These are phyloP conservation scores for Austroboletus festivus DNA, from an alignment of 768 basidiomycete genomes.

Conservation along the genomic window DNA sequence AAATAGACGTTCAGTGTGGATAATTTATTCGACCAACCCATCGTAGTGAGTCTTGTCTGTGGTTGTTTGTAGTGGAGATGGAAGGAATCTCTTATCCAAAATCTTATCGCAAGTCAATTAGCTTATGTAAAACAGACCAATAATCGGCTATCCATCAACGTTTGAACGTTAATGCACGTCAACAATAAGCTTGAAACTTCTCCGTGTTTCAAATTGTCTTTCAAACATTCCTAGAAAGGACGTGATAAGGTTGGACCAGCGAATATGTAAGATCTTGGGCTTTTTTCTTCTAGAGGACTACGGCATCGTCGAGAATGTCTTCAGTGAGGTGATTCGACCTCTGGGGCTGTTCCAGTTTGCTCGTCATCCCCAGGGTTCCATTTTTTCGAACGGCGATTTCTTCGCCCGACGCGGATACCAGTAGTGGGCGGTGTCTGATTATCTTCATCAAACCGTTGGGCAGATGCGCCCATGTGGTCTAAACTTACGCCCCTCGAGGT, in stretches of 20 bases:
- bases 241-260: not conserved
- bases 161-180: slow-evolving; percentile 7
- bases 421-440: slow-evolving; percentile 1
- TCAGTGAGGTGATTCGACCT: too few relatives aligned
- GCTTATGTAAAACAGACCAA: slow-evolving; percentile 17
- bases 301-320: slow-evolving; percentile 26
- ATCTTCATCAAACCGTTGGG: slow-evolving; percentile 2
- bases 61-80: slow-evolving; percentile 3
- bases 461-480: not conserved
- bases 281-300: slow-evolving; percentile 1
- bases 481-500: not conserved
- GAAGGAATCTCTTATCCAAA: not conserved
- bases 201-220: slow-evolving; percentile 27
- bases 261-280: too few relatives aligned
- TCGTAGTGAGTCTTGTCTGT: slow-evolving; percentile 4
- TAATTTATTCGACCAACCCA: slow-evolving; percentile 24
- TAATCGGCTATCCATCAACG: slow-evolving; percentile 6
- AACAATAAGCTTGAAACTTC: slow-evolving; percentile 27
- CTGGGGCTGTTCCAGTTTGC: not conserved
- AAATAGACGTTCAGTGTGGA: slow-evolving; percentile 2
- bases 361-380: slow-evolving; percentile 10
- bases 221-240: not conserved
- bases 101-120: slow-evolving; percentile 19
- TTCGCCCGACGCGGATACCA: not conserved
- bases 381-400: slow-evolving; percentile 16